These are phyloP conservation scores for Helichrysum umbraculigerum DNA, from an alignment of 129 eudicot genomes.

Conservation along the genomic window DNA sequence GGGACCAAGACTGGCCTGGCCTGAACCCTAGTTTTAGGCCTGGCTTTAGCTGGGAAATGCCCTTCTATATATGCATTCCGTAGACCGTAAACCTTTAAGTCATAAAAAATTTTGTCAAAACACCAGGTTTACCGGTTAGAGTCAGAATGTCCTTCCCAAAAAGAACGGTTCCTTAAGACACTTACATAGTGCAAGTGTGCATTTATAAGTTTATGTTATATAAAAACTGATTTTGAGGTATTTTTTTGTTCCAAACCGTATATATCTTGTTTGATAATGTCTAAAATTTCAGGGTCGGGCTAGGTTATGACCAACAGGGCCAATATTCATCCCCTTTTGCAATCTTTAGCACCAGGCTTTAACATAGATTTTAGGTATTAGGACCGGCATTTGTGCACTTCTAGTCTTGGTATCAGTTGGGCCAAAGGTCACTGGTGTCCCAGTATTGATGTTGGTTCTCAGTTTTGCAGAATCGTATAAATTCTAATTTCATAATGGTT, in stretches of 20 bases:
- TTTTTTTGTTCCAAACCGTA: background rate
- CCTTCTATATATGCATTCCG: background rate
- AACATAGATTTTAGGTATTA: background rate
- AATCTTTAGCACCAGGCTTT: background rate
- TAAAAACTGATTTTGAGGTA: background rate
- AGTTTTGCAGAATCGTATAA: background rate
- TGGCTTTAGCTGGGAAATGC: background rate
- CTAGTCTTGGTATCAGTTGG: background rate
- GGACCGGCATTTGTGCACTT: background rate
- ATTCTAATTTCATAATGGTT: conserved; percentile 8
- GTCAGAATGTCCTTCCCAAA: no score
- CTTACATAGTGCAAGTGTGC: background rate
- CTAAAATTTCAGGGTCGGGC: background rate
- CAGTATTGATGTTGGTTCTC: background rate
- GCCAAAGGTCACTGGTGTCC: background rate
- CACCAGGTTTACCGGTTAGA: no score
- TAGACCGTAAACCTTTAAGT: no score
- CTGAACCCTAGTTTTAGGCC: background rate
- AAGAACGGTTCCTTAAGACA: background rate
- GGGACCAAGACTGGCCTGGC: background rate
- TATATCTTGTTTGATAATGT: background rate
- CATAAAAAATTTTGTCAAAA: no score
- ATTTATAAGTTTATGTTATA: background rate
- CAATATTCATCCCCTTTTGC: background rate
- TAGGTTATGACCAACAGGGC: background rate